These are phyloP conservation scores for Strombidium stylifer DNA, from an alignment of 73 alveolate species.

Conservation along the genomic window DNA sequence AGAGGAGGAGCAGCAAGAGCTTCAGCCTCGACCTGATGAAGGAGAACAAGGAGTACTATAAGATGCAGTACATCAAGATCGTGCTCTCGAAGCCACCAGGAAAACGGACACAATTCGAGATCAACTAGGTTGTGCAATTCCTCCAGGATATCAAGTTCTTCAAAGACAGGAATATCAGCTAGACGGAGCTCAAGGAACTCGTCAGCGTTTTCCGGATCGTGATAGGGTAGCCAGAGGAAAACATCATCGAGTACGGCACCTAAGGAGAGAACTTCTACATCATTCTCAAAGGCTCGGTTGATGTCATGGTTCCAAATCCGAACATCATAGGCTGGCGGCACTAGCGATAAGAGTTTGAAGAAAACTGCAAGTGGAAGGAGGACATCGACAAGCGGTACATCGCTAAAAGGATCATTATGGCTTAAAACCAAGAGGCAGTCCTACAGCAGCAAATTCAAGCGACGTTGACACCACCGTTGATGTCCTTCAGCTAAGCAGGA, in stretches of 20 bases:
- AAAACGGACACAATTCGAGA: no score
- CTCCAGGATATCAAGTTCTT: conserved; percentile 40
- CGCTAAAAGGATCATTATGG: not conserved
- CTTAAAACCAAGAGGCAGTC: no score
- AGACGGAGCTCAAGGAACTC: conserved; percentile 30
- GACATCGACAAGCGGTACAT: not conserved
- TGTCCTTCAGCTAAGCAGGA: no score
- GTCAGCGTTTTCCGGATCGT: conserved; percentile 19
- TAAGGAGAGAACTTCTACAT: conserved; percentile 66
- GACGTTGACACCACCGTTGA: no score
- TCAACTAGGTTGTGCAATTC: no score
- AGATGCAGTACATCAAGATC: no score
- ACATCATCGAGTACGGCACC: conserved; percentile 41
- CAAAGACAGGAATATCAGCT: conserved; percentile 29
- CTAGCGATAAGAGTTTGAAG: not conserved
- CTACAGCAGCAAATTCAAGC: no score
- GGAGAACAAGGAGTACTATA: no score
- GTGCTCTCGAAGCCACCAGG: no score
- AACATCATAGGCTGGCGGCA: conserved; percentile 23
- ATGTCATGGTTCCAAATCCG: conserved; percentile 52
- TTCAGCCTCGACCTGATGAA: no score
- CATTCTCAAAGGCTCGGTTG: conserved; percentile 45
- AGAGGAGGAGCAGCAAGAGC: no score
- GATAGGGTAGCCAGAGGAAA: not conserved
- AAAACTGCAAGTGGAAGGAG: not conserved